phyloP scores from a whole-genome alignment of 805 yeast genomes.

The Blastobotrys americana region DNA sequence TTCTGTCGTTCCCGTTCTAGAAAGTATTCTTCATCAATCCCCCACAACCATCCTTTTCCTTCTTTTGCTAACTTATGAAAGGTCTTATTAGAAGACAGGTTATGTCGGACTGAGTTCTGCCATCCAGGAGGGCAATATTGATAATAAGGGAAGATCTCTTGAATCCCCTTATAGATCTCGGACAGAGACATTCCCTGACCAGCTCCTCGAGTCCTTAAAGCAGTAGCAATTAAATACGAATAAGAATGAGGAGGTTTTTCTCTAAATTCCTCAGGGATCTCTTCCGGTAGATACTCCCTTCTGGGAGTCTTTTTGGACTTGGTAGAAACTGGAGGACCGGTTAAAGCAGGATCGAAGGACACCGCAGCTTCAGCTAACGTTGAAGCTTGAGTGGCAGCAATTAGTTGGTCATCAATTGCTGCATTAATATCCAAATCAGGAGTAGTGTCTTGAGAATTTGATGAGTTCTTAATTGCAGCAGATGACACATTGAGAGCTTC shows the following conservation, averaged over 20 bases:
- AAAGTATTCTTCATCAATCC: slow-evolving; percentile 76
- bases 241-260: slow-evolving; percentile 78
- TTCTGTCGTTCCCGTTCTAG: slow-evolving; percentile 74
- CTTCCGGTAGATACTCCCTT: slow-evolving; percentile 63
- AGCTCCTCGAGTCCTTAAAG: slow-evolving; percentile 59
- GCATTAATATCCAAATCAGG: neutral
- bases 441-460: neutral
- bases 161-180: slow-evolving; percentile 80
- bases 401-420: neutral
- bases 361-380: too few relatives aligned
- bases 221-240: slow-evolving; percentile 72
- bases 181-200: slow-evolving; percentile 71
- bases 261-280: slow-evolving; percentile 81
- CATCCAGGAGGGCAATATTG: slow-evolving; percentile 94
- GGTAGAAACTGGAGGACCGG: neutral
- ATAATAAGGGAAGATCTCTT: slow-evolving; percentile 84
- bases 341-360: neutral
- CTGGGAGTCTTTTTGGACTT: slow-evolving; percentile 42
- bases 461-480: neutral
- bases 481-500: slow-evolving; percentile 4
- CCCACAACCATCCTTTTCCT: slow-evolving; percentile 95
- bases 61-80: slow-evolving; percentile 75
- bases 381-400: neutral
- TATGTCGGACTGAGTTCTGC: slow-evolving; percentile 93
- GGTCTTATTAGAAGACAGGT: slow-evolving; percentile 75